phyloP scores from a whole-genome alignment of 2,329 filamentous ascomycete genomes.

The Nannizzia gypsea region DNA sequence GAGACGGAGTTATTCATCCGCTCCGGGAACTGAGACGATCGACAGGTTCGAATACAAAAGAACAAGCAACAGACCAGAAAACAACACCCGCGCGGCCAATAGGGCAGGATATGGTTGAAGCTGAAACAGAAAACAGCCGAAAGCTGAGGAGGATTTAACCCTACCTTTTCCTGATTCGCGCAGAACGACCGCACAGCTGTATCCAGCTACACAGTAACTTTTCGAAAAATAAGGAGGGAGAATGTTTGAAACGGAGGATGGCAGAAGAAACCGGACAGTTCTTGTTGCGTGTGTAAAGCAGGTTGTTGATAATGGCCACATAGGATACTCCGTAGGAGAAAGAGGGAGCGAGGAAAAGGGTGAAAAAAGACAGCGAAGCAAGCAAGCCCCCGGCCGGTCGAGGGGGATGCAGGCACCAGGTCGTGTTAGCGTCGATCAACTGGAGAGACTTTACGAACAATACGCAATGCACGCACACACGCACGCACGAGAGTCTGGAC shows the following conservation, averaged over 20 bases:
- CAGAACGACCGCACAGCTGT: neutral
- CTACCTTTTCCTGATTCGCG: constrained; percentile 1
- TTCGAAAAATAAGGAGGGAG: neutral
- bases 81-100: neutral
- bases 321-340: neutral
- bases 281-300: neutral
- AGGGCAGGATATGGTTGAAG: neutral
- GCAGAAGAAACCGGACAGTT: neutral
- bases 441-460: neutral
- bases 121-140: constrained; percentile 1
- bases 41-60: constrained; percentile 1
- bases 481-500: neutral
- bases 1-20: neutral
- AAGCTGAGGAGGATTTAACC: constrained; percentile 4
- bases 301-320: neutral
- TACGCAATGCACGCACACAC: neutral
- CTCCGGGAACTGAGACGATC: neutral
- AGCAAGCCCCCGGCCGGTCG: constrained; percentile 1
- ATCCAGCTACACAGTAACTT: neutral
- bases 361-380: neutral
- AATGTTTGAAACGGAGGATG: neutral
- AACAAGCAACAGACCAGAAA: neutral
- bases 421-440: constrained; percentile 2
- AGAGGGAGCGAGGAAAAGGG: neutral
- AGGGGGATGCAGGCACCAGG: constrained; percentile 1